A percentile compares a stretch with the other conserved stretches of the same genome.
Conservation (phyloP, 805 yeast genomes). For the Clavispora fructus region DNA sequence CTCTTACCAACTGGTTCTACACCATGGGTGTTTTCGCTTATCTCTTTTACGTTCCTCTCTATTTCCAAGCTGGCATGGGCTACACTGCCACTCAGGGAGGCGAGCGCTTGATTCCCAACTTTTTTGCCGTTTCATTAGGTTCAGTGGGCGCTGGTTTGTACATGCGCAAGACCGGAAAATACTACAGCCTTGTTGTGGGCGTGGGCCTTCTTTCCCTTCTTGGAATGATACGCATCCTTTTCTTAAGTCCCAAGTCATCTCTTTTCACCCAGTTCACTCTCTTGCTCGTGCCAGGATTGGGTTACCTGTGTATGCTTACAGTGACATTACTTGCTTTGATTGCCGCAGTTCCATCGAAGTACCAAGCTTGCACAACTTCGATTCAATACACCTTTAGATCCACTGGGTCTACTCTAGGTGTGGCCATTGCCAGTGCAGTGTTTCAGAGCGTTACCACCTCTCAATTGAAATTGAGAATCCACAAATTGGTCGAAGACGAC, state of each 20-base stretch:
- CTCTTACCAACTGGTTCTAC: slow-evolving; percentile 64
- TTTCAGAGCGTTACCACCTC: slow-evolving; percentile 47
- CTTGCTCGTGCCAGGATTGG: slow-evolving; percentile 54
- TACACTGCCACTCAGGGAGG: slow-evolving; percentile 56
- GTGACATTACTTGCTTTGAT: slow-evolving; percentile 70
- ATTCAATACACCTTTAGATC: slow-evolving; percentile 86
- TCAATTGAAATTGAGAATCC: slow-evolving; percentile 13
- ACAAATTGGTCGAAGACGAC: slow-evolving; percentile 13
- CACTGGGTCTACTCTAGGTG: slow-evolving; percentile 83
- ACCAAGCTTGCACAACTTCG: slow-evolving; percentile 83
- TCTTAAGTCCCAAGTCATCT: slow-evolving; percentile 24
- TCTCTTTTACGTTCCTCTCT: slow-evolving; percentile 69
- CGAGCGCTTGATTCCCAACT: slow-evolving; percentile 56
- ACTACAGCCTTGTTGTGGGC: slow-evolving; percentile 42
- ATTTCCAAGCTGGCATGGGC: slow-evolving; percentile 49
- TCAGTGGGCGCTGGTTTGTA: slow-evolving; percentile 62
- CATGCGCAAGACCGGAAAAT: slow-evolving; percentile 65
- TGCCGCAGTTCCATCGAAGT: slow-evolving; percentile 62
- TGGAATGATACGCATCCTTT: slow-evolving; percentile 40
- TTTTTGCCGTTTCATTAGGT: slow-evolving; percentile 62
- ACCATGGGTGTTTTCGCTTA: slow-evolving; percentile 64
- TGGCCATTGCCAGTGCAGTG: slow-evolving; percentile 60
- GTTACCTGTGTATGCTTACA: slow-evolving; percentile 64
- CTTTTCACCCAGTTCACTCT: slow-evolving; percentile 38
- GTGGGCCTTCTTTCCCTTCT: slow-evolving; percentile 39